phyloP scores from a whole-genome alignment of 1,284 basidiomycete species.

The Prillingera fragicola region DNA sequence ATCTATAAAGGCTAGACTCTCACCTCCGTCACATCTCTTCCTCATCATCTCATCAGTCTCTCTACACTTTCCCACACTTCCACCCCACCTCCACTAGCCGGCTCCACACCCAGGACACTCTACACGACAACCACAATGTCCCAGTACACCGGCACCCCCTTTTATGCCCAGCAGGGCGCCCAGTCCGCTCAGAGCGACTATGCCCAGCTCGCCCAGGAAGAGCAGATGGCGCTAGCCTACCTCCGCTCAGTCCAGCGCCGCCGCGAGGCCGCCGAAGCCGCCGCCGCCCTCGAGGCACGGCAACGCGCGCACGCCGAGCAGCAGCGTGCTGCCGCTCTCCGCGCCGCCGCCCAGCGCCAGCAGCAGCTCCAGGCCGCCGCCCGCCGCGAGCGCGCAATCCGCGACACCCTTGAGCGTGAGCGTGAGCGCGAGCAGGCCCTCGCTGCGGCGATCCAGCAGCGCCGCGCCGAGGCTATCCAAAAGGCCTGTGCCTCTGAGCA shows the following conservation, averaged over 20 bases:
- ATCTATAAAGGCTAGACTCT: too few species aligned
- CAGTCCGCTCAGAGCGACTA: too few species aligned
- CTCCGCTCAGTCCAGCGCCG: conserved; percentile 37
- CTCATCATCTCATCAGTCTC: too few species aligned
- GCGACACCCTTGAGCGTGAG: conserved; percentile 14
- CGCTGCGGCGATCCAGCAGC: conserved; percentile 10
- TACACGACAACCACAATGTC: too few species aligned
- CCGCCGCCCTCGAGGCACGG: conserved; percentile 22
- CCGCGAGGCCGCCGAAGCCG: conserved; percentile 29
- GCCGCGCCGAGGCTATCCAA: conserved; percentile 7
- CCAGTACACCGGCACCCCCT: too few species aligned
- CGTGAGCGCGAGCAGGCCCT: conserved; percentile 13
- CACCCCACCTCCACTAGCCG: too few species aligned
- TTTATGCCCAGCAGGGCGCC: too few species aligned
- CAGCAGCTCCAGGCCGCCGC: conserved; percentile 8
- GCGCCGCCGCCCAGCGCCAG: conserved; percentile 16
- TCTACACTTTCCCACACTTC: too few species aligned
- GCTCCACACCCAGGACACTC: too few species aligned
- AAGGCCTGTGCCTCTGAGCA: conserved; percentile 10
- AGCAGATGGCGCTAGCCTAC: conserved; percentile 38
- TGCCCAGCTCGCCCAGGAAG: conserved; percentile 31
- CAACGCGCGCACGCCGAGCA: conserved; percentile 11
- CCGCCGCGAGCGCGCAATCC: conserved; percentile 14
- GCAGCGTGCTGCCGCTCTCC: conserved; percentile 14
- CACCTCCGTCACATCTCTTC: too few species aligned